These are phyloP conservation scores for Phytophthora constricta DNA, from an alignment of 352 stramenopile genomes.

Conservation along the genomic window DNA sequence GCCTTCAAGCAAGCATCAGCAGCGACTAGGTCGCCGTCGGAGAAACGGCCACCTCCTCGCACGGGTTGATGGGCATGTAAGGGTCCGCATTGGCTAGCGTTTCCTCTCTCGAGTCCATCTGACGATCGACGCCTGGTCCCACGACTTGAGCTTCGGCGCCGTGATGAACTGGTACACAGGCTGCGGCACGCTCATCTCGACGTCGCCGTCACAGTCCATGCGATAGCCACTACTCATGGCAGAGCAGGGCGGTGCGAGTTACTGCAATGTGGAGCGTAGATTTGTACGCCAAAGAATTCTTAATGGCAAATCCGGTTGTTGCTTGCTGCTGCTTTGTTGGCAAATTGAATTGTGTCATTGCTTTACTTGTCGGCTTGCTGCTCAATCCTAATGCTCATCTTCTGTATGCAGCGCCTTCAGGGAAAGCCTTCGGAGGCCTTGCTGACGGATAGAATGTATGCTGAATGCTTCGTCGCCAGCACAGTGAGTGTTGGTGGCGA, in stretches of 20 bases:
- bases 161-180: slow-evolving; percentile 17
- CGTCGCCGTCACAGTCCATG: slow-evolving; percentile 4
- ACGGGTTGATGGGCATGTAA: neutral
- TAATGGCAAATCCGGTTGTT: neutral
- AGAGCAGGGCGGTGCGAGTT: neutral
- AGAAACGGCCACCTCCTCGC: neutral
- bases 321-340: neutral
- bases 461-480: no score
- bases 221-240: neutral
- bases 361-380: neutral
- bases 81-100: neutral
- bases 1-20: neutral
- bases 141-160: slow-evolving; percentile 5
- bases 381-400: neutral
- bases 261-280: neutral
- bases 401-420: neutral
- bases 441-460: no score
- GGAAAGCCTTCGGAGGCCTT: no score
- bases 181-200: slow-evolving; percentile 13
- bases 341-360: neutral
- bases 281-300: neutral
- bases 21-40: neutral
- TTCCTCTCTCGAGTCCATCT: slow-evolving; percentile 7
- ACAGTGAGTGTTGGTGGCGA: no score
- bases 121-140: slow-evolving; percentile 9